These are phyloP conservation scores for Plenodomus biglobosus DNA, from an alignment of 2,329 filamentous ascomycete species.

Conservation along the genomic window DNA sequence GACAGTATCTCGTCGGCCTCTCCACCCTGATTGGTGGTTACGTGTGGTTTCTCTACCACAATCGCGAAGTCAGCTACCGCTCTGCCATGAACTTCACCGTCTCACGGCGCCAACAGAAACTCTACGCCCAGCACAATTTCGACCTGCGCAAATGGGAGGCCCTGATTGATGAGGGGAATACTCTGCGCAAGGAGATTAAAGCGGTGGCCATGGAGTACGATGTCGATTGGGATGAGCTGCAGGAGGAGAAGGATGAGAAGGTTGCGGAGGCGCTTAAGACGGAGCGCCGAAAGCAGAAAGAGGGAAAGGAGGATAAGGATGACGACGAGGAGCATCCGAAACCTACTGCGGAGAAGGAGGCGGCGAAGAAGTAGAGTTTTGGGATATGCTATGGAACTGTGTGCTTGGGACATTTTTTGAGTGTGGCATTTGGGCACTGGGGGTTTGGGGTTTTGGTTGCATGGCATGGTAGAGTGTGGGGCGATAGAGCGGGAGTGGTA, in stretches of 20 bases:
- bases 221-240: slow-evolving; percentile 81
- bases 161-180: slow-evolving; percentile 77
- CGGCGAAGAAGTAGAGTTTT: slow-evolving; percentile 1
- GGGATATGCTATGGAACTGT: background rate
- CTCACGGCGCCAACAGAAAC: slow-evolving; percentile 70
- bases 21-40: slow-evolving; percentile 86
- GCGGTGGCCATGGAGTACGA: slow-evolving; percentile 83
- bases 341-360: slow-evolving; percentile 1
- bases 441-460: background rate
- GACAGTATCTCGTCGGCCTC: slow-evolving; percentile 75
- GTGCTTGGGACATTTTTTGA: background rate
- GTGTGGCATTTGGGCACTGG: background rate
- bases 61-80: slow-evolving; percentile 83
- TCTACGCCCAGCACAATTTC: slow-evolving; percentile 77
- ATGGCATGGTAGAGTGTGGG: too few species aligned
- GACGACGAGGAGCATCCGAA: slow-evolving; percentile 16
- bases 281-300: slow-evolving; percentile 46
- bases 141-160: slow-evolving; percentile 76
- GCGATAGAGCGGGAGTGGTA: background rate
- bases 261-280: slow-evolving; percentile 57
- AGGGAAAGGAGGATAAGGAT: slow-evolving; percentile 41
- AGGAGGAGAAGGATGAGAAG: slow-evolving; percentile 68
- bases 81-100: slow-evolving; percentile 87
- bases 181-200: slow-evolving; percentile 75
- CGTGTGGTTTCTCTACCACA: slow-evolving; percentile 91